Conservation (phyloP, 176 grass and related monocot genomes). For the Thinopyrum elongatum region DNA sequence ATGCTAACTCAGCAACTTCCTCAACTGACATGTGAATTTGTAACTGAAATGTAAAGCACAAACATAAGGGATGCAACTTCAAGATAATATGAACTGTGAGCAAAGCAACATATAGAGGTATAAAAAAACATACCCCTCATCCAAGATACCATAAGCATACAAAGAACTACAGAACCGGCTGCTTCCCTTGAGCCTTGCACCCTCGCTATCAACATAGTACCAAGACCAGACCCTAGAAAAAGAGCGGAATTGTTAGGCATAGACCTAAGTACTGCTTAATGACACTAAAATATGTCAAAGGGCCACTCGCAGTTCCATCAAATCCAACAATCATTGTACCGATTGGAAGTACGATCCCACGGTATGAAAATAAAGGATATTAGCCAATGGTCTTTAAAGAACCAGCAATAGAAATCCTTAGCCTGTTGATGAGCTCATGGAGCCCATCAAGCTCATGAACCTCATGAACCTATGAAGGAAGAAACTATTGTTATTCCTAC, state of each 20-base stretch:
- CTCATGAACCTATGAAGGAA: slow-evolving; percentile 46
- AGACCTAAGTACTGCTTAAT: slow-evolving; percentile 1
- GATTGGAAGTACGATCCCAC: slow-evolving; percentile 82
- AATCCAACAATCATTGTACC: slow-evolving; percentile 92
- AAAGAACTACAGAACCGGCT: slow-evolving; percentile 81
- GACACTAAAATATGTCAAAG: neutral
- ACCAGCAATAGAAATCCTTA: no score
- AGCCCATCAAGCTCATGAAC: neutral
- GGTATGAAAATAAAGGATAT: slow-evolving; percentile 79
- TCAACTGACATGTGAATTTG: slow-evolving; percentile 58
- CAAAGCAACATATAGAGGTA: neutral
- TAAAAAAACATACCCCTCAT: slow-evolving; percentile 61
- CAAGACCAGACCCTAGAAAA: slow-evolving; percentile 71
- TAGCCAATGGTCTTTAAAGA: slow-evolving; percentile 46
- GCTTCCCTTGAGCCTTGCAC: slow-evolving; percentile 75
- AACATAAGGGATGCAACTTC: neutral
- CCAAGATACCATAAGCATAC: slow-evolving; percentile 89
- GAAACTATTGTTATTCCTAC: slow-evolving; percentile 17
- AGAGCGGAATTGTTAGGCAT: slow-evolving; percentile 1
- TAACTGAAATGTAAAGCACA: slow-evolving; percentile 54
- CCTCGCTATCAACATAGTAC: slow-evolving; percentile 98
- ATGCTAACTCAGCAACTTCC: slow-evolving; percentile 63
- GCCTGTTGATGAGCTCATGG: no score
- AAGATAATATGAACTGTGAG: neutral
- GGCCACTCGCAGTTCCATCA: no score